Base-by-base conservation (phyloP, 306 rosid species). In the Lathyrus oleraceus region DNA sequence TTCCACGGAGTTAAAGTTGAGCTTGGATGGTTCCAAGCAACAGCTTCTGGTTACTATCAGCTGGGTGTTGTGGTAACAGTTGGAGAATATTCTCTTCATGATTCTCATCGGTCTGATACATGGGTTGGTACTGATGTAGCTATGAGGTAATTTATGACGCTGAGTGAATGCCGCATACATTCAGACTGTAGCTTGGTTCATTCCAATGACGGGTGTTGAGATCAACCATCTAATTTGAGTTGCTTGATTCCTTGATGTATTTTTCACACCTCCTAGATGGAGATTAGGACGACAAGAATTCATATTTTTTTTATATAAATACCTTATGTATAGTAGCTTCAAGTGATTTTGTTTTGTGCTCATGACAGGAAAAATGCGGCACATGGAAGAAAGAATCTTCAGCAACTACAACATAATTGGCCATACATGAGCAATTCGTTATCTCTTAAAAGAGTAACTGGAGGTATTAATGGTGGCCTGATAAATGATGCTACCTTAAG, bases 21-120 rank as follows among this genome's bases (percentile, higher is more conserved):
- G 86, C 92, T 94, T 5, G 97, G 97, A 71, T 94, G 98, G 98
- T 94, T 94, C 85, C 98, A 94, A 88, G 97, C 96, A 81, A 94
- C 98, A 67, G 97, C 98, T 69, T 88, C 98, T 62, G 98, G 98
- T 73, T 94, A 94, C 82, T 88, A 90, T 90, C 98, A 94, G 81
- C 91, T 94, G 62, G 98, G 98, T 58, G 79, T 94, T n/a, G 86
- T 91, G 87, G 96, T 87, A 45, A 82, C 87, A 11, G 81, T 90
- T 59, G 97, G 92, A 54, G 97, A 88, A 80, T 83, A 85, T 87
- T 78, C 91, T 39, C 73, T 84, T 79, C 88, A 79, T 28, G 82
- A 77, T 79, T 63, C 72, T 74, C 87, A 79, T 72, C 88, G 78
- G 71, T 73, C 85, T 67, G 86, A 86, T 76, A 61, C 73, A 28